phyloP scores from a whole-genome alignment of 2,329 filamentous ascomycete genomes.

The Tympanopsis confertula region DNA sequence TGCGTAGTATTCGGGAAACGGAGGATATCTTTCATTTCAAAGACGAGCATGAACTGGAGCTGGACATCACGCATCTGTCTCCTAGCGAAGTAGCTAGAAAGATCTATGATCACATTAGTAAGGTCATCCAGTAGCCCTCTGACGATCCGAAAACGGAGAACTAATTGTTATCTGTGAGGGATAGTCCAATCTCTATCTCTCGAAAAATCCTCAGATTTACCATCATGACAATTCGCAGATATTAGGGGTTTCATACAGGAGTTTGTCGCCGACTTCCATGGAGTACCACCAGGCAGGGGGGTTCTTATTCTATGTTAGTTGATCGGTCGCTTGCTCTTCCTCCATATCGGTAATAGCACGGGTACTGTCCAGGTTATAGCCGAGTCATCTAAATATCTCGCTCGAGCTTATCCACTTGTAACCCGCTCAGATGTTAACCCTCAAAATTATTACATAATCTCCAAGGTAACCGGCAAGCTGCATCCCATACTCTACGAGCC shows the following conservation, averaged over 20 bases:
- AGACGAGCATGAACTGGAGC: not conserved
- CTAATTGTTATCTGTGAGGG: not conserved
- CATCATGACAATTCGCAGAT: not conserved
- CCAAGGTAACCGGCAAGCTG: not conserved
- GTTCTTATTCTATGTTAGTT: not conserved
- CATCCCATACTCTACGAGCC: not conserved
- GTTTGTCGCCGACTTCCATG: not conserved
- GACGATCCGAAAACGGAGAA: not conserved
- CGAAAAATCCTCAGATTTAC: not conserved
- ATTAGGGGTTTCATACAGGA: not conserved
- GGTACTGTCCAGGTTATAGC: not conserved
- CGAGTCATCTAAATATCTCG: not conserved
- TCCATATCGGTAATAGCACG: not conserved
- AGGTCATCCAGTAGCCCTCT: not conserved
- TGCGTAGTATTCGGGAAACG: not conserved
- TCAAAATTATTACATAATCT: conserved; percentile 1
- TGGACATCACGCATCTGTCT: not conserved
- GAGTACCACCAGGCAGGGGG: not conserved
- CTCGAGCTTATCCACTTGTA: not conserved
- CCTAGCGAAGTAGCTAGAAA: not conserved
- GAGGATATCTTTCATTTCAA: not conserved
- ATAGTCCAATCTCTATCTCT: not conserved
- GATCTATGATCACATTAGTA: conserved; percentile 1
- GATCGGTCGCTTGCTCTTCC: not conserved
- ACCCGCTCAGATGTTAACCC: not conserved